Conservation (phyloP, 768 basidiomycete species). For the Leccinum rimulosum region DNA sequence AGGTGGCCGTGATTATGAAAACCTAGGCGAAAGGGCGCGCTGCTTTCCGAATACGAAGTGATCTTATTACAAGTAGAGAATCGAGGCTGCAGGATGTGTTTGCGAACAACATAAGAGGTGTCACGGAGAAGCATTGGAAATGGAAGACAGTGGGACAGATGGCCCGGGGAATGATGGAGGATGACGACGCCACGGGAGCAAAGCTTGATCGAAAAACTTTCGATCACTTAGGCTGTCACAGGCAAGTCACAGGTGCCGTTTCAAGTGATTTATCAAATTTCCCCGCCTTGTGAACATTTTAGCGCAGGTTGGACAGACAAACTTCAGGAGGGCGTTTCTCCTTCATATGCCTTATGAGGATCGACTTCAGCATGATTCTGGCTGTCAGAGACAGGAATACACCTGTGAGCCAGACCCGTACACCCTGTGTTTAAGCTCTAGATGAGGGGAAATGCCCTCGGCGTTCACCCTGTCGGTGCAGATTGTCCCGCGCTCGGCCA, state of each 20-base stretch:
- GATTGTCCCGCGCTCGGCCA: neutral
- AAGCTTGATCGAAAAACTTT: neutral
- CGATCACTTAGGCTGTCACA: neutral
- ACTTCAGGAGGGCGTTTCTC: neutral
- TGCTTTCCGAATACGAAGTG: no score
- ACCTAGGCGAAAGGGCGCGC: no score
- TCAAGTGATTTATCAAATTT: neutral
- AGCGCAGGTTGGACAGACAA: constrained; percentile 4
- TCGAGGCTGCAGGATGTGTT: neutral
- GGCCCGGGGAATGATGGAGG: neutral
- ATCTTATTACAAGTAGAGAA: no score
- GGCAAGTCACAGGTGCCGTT: neutral
- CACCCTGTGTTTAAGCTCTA: neutral
- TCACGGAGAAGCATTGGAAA: neutral
- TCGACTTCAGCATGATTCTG: neutral
- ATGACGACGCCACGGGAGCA: neutral
- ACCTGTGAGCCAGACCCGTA: neutral
- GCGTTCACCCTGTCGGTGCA: constrained; percentile 5
- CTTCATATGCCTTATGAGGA: constrained; percentile 3
- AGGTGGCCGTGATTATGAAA: no score
- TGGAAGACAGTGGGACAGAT: neutral
- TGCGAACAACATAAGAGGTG: neutral
- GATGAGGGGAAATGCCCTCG: neutral
- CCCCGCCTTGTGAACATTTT: constrained; percentile 3
- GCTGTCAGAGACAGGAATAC: neutral